A percentile compares a stretch with the other conserved stretches of the same genome.
These are phyloP conservation scores for Penicillium sp. DNA, from an alignment of 2,329 filamentous ascomycete species.

Conservation along the genomic window DNA sequence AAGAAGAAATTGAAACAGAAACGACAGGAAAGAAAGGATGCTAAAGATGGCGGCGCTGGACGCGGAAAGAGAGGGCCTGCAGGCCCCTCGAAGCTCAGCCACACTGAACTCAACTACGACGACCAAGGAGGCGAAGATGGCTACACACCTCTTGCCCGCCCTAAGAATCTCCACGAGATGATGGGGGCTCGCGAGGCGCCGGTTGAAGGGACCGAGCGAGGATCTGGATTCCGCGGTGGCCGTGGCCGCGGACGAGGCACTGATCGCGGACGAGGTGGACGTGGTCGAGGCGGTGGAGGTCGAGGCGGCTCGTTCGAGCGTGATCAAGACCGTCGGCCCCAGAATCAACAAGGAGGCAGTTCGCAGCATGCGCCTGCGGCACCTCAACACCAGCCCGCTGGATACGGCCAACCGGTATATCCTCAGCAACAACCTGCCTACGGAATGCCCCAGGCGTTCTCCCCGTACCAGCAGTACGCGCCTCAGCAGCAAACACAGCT, in stretches of 20 bases:
- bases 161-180: conserved; percentile 63
- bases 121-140: conserved; percentile 59
- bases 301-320: conserved; percentile 35
- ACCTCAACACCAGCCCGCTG: conserved; percentile 26
- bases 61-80: conserved; percentile 40
- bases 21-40: conserved; percentile 59
- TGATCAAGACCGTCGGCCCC: conserved; percentile 34
- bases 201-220: conserved; percentile 39
- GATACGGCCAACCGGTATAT: conserved; percentile 29
- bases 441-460: conserved; percentile 34
- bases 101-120: conserved; percentile 65
- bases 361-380: conserved; percentile 26
- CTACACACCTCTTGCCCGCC: conserved; percentile 73
- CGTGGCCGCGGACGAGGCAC: conserved; percentile 53
- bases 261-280: conserved; percentile 44
- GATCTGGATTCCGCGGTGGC: conserved; percentile 48
- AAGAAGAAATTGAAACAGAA: conserved; percentile 72
- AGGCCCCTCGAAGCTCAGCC: conserved; percentile 44
- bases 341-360: conserved; percentile 33
- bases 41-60: conserved; percentile 47
- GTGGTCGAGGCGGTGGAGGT: conserved; percentile 37
- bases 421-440: conserved; percentile 31
- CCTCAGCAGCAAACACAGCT: conserved; percentile 42
- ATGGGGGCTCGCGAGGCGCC: conserved; percentile 47
- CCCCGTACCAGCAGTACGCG: conserved; percentile 28